A percentile compares a stretch with the other conserved stretches of the same genome.
Conservation (phyloP, 148 eudicot species). For the Fallopia convolvulus region DNA sequence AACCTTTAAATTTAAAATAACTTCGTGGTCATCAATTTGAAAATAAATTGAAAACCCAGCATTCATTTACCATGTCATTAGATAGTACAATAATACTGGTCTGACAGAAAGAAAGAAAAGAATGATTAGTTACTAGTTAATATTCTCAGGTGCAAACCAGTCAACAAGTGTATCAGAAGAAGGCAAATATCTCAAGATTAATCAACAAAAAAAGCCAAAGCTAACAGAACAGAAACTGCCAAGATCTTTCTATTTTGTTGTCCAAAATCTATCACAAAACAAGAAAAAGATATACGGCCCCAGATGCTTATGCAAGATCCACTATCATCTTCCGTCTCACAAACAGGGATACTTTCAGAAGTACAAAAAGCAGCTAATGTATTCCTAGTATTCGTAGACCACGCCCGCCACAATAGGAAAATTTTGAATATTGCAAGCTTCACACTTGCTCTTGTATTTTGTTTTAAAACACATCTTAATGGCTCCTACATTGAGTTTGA, state of each 20-base stretch:
- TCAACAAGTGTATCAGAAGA: neutral
- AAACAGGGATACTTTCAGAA: neutral
- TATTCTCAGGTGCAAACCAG: neutral
- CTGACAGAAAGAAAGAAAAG: neutral
- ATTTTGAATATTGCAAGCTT: neutral
- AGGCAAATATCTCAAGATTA: neutral
- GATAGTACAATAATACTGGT: neutral
- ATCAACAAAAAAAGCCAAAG: neutral
- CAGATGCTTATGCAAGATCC: neutral
- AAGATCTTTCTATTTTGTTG: neutral
- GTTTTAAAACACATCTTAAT: neutral
- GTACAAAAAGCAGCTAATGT: neutral
- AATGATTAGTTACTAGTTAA: neutral
- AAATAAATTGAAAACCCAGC: neutral
- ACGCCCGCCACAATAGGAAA: neutral
- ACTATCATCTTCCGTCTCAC: neutral
- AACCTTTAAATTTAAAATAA: constrained; percentile 40
- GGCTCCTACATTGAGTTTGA: neutral
- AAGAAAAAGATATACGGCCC: neutral
- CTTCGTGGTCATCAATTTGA: neutral
- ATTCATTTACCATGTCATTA: neutral
- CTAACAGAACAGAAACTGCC: neutral
- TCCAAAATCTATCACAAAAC: neutral
- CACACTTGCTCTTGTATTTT: neutral
- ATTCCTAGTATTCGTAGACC: neutral